A percentile compares a stretch with the other conserved stretches of the same genome.
phyloP scores from a whole-genome alignment of 164 flowering plant species.

The Paratinospora sagittata region DNA sequence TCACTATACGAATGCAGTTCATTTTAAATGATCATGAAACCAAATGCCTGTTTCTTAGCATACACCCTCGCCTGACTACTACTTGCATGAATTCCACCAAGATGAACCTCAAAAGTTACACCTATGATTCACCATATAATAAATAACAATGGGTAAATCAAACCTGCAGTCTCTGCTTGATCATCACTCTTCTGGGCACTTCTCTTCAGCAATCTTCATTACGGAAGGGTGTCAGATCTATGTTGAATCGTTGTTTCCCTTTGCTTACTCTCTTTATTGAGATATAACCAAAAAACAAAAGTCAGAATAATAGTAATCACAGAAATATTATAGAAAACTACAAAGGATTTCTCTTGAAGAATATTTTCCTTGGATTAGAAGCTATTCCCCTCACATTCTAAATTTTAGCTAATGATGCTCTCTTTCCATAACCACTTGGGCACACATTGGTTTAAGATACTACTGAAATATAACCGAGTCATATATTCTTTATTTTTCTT shows the following conservation, averaged over 20 bases:
- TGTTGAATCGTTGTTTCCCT: slow-evolving; percentile 49
- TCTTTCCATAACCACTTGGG: not conserved
- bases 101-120: too few relatives aligned
- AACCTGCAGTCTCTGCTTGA: too few relatives aligned
- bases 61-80: too few relatives aligned
- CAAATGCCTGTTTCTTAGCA: too few relatives aligned
- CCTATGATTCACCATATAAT: too few relatives aligned
- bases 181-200: not conserved
- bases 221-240: slow-evolving; percentile 66
- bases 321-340: not conserved
- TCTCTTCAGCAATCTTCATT: slow-evolving; percentile 20
- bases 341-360: not conserved
- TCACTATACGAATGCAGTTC: too few relatives aligned
- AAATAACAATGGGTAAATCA: too few relatives aligned
- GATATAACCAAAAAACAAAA: not conserved
- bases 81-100: too few relatives aligned
- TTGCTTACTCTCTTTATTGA: slow-evolving; percentile 52
- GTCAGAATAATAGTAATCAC: not conserved
- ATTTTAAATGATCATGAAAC: too few relatives aligned
- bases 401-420: too few relatives aligned
- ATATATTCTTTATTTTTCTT: too few relatives aligned
- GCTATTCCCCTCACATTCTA: not conserved
- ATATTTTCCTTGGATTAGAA: slow-evolving; percentile 3
- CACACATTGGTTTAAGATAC: not conserved
- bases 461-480: too few relatives aligned